Base-by-base conservation (phyloP, 2,329 filamentous ascomycete genomes). In the Xylaria multiplex region DNA sequence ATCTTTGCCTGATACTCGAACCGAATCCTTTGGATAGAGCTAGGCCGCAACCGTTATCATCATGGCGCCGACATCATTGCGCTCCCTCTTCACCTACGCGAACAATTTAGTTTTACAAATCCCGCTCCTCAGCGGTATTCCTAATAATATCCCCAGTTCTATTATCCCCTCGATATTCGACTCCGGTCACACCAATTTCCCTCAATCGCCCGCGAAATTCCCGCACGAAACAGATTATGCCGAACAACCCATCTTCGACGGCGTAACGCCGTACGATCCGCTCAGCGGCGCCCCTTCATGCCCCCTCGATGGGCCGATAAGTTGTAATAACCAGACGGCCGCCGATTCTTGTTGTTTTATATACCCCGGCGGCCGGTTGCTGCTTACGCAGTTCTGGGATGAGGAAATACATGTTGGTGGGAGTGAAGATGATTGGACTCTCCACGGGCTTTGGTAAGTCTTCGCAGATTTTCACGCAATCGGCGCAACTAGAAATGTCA, bases 311-410 rank as follows among this genome's bases (percentile, higher is more conserved):
- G 79, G 79, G 5, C 80, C 80, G 0, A 65, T 77, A 53, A 82
- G 80, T 74, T 82, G 81, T 70, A 74, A 79, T 63, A 81, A 80
- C 69, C 76, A 69, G 62, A 78, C 78, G 4, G 75, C 75, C 8
- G 71, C 74, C 43, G 78, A 80, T 60, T 77, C 78, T 13, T 82
- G 81, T 72, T 83, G 81, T 69, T 81, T 81, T 61, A 73, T 82
- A 30, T 70, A 79, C 62, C 81, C 81, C 0, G 79, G 80, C 19
- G 81, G 81, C 6, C 74, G 79, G 24, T 69, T 82, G 62, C 70
- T 82, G 53, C 72, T 82, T 42, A 80, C 81, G 2, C 81, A 82
- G 73, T 81, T 81, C 73, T 83, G 81, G 81, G 81, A 82, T 59
- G 71, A 77, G 35, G 69, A 80, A 66, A 72, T 77, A 22, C 79